Percentiles rank a stretch among this genome's conserved stretches.
phyloP scores from a whole-genome alignment of 495 filamentous ascomycete genomes.

The Aspergillus wentii region DNA sequence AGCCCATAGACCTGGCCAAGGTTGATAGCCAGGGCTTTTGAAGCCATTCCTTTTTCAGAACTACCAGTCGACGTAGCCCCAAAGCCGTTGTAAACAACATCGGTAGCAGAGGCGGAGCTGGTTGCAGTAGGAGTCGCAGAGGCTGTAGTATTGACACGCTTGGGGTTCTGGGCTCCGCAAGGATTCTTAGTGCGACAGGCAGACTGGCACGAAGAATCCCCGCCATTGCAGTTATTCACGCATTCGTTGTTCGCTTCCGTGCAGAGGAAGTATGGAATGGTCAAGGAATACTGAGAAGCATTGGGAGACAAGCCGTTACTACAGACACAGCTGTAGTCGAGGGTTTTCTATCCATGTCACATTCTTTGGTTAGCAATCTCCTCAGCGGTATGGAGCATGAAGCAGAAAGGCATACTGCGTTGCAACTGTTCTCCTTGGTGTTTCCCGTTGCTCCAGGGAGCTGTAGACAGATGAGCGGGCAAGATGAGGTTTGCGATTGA shows the following conservation, averaged over 20 bases:
- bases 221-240: constrained; percentile 49
- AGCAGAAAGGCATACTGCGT: constrained; percentile 52
- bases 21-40: constrained; percentile 35
- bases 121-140: constrained; percentile 35
- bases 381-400: not conserved
- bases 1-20: constrained; percentile 58
- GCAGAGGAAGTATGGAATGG: constrained; percentile 83
- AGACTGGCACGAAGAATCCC: constrained; percentile 54
- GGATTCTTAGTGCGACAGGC: constrained; percentile 67
- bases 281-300: constrained; percentile 75
- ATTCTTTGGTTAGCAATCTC: not conserved
- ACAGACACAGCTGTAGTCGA: constrained; percentile 73
- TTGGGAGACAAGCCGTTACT: constrained; percentile 68
- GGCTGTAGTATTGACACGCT: constrained; percentile 53
- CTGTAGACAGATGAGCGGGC: constrained; percentile 78
- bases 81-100: no score
- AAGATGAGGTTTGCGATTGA: constrained; percentile 56
- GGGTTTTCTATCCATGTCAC: no score
- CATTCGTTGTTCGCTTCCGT: constrained; percentile 68
- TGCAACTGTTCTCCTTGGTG: constrained; percentile 60
- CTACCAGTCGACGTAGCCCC: constrained; percentile 26
- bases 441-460: constrained; percentile 43
- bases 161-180: constrained; percentile 74
- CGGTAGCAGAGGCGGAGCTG: constrained; percentile 29
- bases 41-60: constrained; percentile 24